These are phyloP conservation scores for Theobroma cacao DNA, from an alignment of 345 rosid species.

Conservation along the genomic window DNA sequence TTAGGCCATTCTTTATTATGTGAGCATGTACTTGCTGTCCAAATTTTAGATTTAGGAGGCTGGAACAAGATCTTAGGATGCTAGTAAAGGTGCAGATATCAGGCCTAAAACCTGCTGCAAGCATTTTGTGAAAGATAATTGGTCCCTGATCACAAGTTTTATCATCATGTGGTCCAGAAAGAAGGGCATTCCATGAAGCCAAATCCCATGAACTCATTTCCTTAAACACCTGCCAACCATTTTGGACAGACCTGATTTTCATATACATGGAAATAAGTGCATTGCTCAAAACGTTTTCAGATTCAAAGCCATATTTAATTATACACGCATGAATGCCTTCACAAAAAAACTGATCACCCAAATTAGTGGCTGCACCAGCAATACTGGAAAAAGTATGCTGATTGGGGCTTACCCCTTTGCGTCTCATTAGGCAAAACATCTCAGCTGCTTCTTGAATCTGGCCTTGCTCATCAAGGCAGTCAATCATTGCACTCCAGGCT, in stretches of 20 bases:
- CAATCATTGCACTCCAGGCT: slow-evolving; percentile 43
- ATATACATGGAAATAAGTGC: slow-evolving; percentile 45
- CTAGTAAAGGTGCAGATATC: slow-evolving; percentile 27
- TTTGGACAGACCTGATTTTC: slow-evolving; percentile 27
- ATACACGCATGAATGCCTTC: slow-evolving; percentile 40
- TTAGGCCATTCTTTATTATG: slow-evolving; percentile 30
- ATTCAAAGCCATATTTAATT: slow-evolving; percentile 36
- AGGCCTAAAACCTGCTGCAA: slow-evolving; percentile 35
- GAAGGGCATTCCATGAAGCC: slow-evolving; percentile 43
- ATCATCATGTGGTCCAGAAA: slow-evolving; percentile 27
- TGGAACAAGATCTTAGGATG: slow-evolving; percentile 35
- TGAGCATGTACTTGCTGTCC: slow-evolving; percentile 43
- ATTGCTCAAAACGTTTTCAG: slow-evolving; percentile 32
- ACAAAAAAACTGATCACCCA: slow-evolving; percentile 28
- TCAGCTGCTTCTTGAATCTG: slow-evolving; percentile 28
- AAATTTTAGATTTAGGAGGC: slow-evolving; percentile 23
- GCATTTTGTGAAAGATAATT: slow-evolving; percentile 33
- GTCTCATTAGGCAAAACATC: slow-evolving; percentile 38
- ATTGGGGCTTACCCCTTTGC: slow-evolving; percentile 37
- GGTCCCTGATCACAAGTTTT: slow-evolving; percentile 28
- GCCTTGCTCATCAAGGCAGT: slow-evolving; percentile 39
- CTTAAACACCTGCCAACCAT: slow-evolving; percentile 37
- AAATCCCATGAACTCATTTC: slow-evolving; percentile 29
- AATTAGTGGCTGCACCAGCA: slow-evolving; percentile 28
- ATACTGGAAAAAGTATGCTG: slow-evolving; percentile 32